phyloP scores from a whole-genome alignment of 1,139 yeast species.

The Blastobotrys petasosporus region DNA sequence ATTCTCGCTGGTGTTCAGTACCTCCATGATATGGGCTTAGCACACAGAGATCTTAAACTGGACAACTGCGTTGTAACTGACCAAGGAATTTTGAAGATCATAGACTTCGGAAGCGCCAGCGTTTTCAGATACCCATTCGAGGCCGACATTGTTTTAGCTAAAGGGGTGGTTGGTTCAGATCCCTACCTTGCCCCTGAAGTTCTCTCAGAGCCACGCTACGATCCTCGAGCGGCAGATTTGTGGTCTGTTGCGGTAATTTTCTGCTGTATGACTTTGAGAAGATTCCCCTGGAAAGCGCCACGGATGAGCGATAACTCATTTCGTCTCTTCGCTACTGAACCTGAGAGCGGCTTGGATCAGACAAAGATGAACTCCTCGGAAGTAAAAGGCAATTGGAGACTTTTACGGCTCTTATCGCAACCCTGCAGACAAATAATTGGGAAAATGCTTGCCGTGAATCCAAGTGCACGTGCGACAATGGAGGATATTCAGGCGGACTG shows the following conservation, averaged over 20 bases:
- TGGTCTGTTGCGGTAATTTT: conserved; percentile 96
- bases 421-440: conserved; percentile 75
- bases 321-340: conserved; percentile 52
- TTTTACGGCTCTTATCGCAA: conserved; percentile 80
- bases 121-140: conserved; percentile 92
- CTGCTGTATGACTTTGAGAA: conserved; percentile 89
- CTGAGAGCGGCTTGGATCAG: conserved; percentile 16
- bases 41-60: conserved; percentile 90
- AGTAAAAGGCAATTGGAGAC: conserved; percentile 73
- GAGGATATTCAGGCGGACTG: conserved; percentile 60
- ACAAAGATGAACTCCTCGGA: conserved; percentile 13
- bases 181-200: conserved; percentile 98
- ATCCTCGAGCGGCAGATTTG: conserved; percentile 88
- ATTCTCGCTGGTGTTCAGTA: conserved; percentile 77
- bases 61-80: conserved; percentile 90
- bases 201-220: conserved; percentile 61
- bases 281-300: conserved; percentile 98
- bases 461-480: conserved; percentile 61
- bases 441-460: conserved; percentile 66
- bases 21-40: conserved; percentile 79
- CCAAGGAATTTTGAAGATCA: conserved; percentile 82
- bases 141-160: conserved; percentile 67
- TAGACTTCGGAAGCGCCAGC: conserved; percentile 95
- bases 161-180: conserved; percentile 95
- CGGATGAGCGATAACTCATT: conserved; percentile 81